Percentiles rank a stretch among this genome's conserved stretches.
Evolutionary conservation across 495 filamentous ascomycete species (phyloP).

Genomic region (Chaetomium fimeti): DNA sequence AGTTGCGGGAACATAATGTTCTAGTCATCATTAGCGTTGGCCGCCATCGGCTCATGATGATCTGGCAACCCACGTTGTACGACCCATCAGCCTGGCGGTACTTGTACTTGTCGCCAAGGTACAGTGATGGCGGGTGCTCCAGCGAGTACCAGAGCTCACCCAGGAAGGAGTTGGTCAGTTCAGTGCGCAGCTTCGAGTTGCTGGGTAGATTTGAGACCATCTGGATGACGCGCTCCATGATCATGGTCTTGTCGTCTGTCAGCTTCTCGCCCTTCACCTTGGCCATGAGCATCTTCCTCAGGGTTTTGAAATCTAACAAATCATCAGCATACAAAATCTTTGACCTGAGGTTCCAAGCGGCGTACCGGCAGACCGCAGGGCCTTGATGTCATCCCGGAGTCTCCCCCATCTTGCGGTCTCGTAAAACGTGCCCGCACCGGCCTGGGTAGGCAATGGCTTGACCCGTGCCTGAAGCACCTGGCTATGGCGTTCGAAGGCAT

Average conservation of each 20-base stretch:
- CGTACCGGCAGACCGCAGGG: conserved; percentile 47
- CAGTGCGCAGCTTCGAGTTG: conserved; percentile 58
- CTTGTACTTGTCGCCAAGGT: conserved; percentile 62
- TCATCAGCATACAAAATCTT: conserved; percentile 3
- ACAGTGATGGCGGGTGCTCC: conserved; percentile 55
- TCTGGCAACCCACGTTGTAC: conserved; percentile 43
- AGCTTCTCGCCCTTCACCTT: conserved; percentile 53
- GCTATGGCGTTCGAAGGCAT: conserved; percentile 59
- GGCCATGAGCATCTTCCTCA: conserved; percentile 36
- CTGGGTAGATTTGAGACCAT: conserved; percentile 65
- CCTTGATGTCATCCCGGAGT: conserved; percentile 61
- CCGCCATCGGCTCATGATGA: neutral
- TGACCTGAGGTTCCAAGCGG: neutral
- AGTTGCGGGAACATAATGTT: conserved; percentile 47
- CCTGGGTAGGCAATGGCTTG: conserved; percentile 65
- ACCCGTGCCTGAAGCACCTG: conserved; percentile 64
- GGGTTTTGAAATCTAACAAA: conserved; percentile 42
- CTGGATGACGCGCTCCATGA: conserved; percentile 78
- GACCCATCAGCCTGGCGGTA: conserved; percentile 77
- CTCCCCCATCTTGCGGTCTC: conserved; percentile 45
- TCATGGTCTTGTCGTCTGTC: conserved; percentile 72
- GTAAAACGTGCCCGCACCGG: conserved; percentile 57
- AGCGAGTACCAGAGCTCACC: conserved; percentile 67
- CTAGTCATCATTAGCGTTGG: conserved; percentile 23
- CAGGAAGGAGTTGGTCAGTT: conserved; percentile 69